Percentiles rank a stretch among this genome's conserved stretches.
Evolutionary conservation across 2,329 filamentous ascomycete genomes (phyloP).

Genomic region (Metarhizium anisopliae): DNA sequence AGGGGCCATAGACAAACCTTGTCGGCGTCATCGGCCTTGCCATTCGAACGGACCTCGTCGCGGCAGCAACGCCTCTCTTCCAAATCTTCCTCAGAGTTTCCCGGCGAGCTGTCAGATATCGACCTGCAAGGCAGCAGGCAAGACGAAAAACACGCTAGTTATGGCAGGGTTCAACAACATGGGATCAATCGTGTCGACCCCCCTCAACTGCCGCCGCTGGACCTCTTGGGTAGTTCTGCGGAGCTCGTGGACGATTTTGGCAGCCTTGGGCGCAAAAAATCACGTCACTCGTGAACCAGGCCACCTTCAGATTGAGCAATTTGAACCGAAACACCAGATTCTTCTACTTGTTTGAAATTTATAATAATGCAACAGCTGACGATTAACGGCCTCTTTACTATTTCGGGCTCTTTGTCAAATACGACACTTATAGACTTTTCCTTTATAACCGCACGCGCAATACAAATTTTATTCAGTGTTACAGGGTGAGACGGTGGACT

Average conservation of each 20-base stretch:
- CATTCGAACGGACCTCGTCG: constrained; percentile 49
- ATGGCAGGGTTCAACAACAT: constrained; percentile 49
- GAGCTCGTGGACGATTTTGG: constrained; percentile 41
- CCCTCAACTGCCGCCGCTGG: constrained; percentile 31
- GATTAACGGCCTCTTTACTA: constrained; percentile 1
- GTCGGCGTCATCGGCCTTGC: constrained; percentile 28
- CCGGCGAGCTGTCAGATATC: constrained; percentile 35
- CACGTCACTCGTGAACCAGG: background rate
- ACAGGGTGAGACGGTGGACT: background rate
- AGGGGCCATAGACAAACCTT: constrained; percentile 2
- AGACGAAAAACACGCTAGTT: constrained; percentile 43
- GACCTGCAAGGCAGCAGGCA: constrained; percentile 24
- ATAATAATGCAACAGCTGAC: constrained; percentile 6
- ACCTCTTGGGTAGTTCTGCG: constrained; percentile 44
- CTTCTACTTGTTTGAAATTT: background rate
- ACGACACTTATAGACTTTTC: constrained; percentile 2
- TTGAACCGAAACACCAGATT: background rate
- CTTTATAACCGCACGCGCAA: background rate
- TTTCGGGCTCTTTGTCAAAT: background rate
- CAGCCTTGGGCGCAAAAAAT: background rate
- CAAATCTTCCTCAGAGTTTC: constrained; percentile 39
- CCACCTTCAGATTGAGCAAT: background rate
- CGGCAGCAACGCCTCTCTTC: constrained; percentile 38
- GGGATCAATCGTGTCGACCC: constrained; percentile 44
- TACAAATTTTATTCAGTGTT: background rate